Conservation (phyloP, 305 asterid genomes). For the Vinca major region DNA sequence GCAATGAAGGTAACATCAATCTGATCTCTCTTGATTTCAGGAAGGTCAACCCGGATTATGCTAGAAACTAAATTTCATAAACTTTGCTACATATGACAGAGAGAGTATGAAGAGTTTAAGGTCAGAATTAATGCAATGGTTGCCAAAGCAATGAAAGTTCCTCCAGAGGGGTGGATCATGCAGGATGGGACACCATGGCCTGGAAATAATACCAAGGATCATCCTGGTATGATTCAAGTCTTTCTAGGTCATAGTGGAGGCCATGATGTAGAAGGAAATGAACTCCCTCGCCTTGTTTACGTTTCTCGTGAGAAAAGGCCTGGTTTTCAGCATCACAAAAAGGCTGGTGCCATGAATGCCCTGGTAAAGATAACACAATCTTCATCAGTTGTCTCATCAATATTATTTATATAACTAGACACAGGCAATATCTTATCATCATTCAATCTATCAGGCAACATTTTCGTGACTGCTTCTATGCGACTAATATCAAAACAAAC, state of each 20-base stretch:
- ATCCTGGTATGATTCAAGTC: conserved; percentile 99
- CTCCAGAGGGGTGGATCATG: conserved; percentile 97
- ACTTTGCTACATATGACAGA: conserved; percentile 32
- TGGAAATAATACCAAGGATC: conserved; percentile 91
- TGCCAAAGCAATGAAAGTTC: conserved; percentile 87
- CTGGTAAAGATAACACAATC: conserved; percentile 47
- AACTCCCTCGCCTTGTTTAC: conserved; percentile 89
- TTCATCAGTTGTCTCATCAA: conserved; percentile 7
- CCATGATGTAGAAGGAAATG: conserved; percentile 77
- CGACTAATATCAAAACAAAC: neutral
- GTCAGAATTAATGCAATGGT: conserved; percentile 86
- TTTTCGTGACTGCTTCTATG: neutral
- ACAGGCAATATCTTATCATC: neutral
- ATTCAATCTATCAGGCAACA: neutral
- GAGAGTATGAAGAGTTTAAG: conserved; percentile 94
- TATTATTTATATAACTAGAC: neutral
- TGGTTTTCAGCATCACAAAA: conserved; percentile 93
- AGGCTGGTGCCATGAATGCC: conserved; percentile 97
- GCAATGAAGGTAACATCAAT: conserved; percentile 76
- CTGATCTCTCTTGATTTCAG: conserved; percentile 12
- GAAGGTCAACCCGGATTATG: conserved; percentile 6
- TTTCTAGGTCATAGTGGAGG: conserved; percentile 94
- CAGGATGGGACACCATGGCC: conserved; percentile 99
- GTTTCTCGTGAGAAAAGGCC: conserved; percentile 99
- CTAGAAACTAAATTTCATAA: neutral